Base-by-base conservation (phyloP, 768 basidiomycete genomes). In the Vishniacozyma victoriae region DNA sequence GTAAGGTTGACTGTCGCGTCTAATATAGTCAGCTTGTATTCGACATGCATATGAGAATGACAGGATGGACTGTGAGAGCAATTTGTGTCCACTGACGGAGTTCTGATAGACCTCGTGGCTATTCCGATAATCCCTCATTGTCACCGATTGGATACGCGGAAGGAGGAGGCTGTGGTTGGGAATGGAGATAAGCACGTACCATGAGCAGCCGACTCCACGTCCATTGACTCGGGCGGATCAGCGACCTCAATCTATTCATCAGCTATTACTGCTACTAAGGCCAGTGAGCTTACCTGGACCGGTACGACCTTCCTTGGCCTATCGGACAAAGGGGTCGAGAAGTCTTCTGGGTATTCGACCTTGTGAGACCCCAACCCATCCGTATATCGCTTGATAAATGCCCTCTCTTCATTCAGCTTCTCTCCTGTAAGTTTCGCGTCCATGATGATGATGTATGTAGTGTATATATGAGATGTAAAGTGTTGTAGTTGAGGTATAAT, bases 1-100 rank as follows among this genome's bases (percentile, higher is more conserved):
- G 81, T 85, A 58, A 99, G 73, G 18, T 76, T 76, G 58, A 96
- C 73, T 24, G 79, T 72, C 42, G 77, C 74, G 35, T 52, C 48
- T n/a, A n/a, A n/a, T n/a, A n/a, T n/a, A n/a, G n/a, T n/a, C n/a
- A n/a, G n/a, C n/a, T n/a, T n/a, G n/a, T n/a, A n/a, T n/a, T n/a
- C n/a, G n/a, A n/a, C n/a, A 20, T 60, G 52, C 27, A 62, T 55
- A 62, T 69, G 43, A 16, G 9, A 5, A 16, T 13, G 4, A 20
- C 18, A 31, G 25, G 24, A 27, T 1, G n/a, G 15, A 5, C 19
- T 31, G 31, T 37, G 20, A 33, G 22, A 12, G 14, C 23, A 27
- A n/a, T 5, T 24, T 22, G 26, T 42, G 38, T 12, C 19, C 14
- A 20, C n/a, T 16, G 23, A 12, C 25, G 14, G 22, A 23, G 35